Percentiles rank a stretch among this genome's conserved stretches.
Evolutionary conservation across 176 grass and related monocot genomes (phyloP).

Genomic region (Elaeis guineensis): DNA sequence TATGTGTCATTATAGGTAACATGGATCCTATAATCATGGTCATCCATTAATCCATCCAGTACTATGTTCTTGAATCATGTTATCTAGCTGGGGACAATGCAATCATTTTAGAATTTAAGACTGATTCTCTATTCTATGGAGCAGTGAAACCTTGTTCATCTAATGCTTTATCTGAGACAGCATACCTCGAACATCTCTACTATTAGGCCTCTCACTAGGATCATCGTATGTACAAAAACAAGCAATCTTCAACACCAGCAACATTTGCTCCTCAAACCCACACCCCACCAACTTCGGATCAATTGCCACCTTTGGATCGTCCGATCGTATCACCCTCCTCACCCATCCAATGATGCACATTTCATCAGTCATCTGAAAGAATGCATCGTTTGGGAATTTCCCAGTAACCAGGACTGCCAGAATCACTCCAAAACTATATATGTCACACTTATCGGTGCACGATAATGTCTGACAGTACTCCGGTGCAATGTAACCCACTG

Average conservation of each 20-base stretch:
- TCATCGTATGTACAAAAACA: conserved; percentile 6
- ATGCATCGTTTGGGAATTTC: conserved; percentile 4
- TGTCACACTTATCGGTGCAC: conserved; percentile 10
- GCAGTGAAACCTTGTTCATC: too few species aligned
- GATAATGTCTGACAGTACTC: conserved; percentile 3
- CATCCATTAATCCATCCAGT: too few species aligned
- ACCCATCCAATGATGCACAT: conserved; percentile 7
- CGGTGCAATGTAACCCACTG: conserved; percentile 13
- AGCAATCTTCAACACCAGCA: conserved; percentile 11
- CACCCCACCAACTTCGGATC: background rate
- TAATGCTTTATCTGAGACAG: conserved; percentile 12
- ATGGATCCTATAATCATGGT: too few species aligned
- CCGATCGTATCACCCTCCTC: background rate
- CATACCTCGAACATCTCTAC: background rate
- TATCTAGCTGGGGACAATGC: too few species aligned
- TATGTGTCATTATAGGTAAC: too few species aligned
- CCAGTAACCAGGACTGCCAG: conserved; percentile 8
- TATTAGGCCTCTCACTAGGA: conserved; percentile 11
- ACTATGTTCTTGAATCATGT: too few species aligned
- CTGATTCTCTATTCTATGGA: too few species aligned
- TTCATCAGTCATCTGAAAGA: conserved; percentile 17
- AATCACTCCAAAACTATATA: conserved; percentile 20
- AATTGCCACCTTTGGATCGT: background rate
- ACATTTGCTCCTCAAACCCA: conserved; percentile 4
- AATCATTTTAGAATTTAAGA: too few species aligned